Evolutionary conservation across 2,329 filamentous ascomycete species (phyloP).

Genomic region (Pseudogymnoascus sp.): DNA sequence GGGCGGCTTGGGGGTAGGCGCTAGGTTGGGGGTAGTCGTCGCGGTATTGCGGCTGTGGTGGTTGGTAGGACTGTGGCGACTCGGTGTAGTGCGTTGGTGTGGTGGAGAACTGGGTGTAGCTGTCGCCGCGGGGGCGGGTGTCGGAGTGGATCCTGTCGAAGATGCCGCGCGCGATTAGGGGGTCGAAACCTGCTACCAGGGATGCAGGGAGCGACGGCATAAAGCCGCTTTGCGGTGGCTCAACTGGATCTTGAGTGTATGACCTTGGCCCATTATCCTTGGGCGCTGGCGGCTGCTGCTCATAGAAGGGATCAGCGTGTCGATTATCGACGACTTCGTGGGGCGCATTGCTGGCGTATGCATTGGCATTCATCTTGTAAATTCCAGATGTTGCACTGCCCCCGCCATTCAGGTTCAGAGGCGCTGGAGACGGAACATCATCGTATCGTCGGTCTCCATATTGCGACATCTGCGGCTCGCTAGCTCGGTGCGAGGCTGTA

Average conservation of each 20-base stretch:
- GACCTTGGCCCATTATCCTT: neutral
- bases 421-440: conserved; percentile 23
- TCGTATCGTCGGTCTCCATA: conserved; percentile 21
- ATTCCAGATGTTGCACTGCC: neutral
- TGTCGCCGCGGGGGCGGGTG: conserved; percentile 34
- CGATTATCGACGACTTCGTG: neutral
- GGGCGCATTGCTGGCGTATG: neutral
- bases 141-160: conserved; percentile 50
- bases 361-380: neutral
- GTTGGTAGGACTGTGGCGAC: neutral
- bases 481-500: conserved; percentile 15
- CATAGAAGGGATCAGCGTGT: neutral
- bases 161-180: conserved; percentile 46
- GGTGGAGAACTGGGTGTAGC: conserved; percentile 26
- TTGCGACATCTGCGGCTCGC: conserved; percentile 16
- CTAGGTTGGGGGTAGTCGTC: too few relatives aligned
- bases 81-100: neutral
- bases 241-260: conserved; percentile 14
- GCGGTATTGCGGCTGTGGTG: too few relatives aligned
- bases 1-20: too few relatives aligned
- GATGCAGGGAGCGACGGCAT: conserved; percentile 45
- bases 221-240: conserved; percentile 24
- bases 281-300: neutral
- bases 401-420: conserved; percentile 19
- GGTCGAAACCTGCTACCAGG: conserved; percentile 53